Conservation (phyloP, 768 basidiomycete genomes). For the Mycena venus region DNA sequence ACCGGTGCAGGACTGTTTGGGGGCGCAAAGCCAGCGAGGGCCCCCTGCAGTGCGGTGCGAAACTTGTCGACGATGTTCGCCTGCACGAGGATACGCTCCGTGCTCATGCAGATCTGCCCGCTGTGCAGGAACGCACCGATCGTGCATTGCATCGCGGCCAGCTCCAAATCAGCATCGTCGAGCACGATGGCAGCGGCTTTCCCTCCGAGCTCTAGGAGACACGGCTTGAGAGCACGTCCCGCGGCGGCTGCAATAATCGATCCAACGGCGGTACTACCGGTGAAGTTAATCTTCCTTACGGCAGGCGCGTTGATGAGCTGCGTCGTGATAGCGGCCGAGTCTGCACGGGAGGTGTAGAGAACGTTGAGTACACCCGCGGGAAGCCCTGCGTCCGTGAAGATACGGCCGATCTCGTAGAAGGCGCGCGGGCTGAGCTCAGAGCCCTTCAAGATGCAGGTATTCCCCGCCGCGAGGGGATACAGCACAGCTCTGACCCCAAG, state of each 20-base stretch:
- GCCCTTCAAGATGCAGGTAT: constrained; percentile 71
- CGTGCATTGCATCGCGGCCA: constrained; percentile 65
- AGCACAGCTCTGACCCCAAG: constrained; percentile 19
- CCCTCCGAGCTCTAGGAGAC: constrained; percentile 71
- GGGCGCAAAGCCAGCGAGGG: constrained; percentile 49
- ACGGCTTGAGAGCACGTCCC: constrained; percentile 73
- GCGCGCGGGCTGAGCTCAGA: constrained; percentile 68
- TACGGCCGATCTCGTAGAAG: constrained; percentile 51
- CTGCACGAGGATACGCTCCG: constrained; percentile 78
- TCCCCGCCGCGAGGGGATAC: constrained; percentile 52
- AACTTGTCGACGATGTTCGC: constrained; percentile 74
- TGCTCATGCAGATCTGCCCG: constrained; percentile 78
- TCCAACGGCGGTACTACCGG: constrained; percentile 72
- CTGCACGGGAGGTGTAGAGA: constrained; percentile 65
- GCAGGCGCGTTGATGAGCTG: constrained; percentile 56
- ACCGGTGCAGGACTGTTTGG: constrained; percentile 5
- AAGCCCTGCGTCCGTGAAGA: constrained; percentile 64
- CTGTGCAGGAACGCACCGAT: constrained; percentile 71
- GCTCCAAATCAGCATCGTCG: constrained; percentile 62
- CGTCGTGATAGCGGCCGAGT: constrained; percentile 66
- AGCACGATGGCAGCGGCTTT: constrained; percentile 62
- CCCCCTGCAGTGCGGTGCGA: constrained; percentile 58
- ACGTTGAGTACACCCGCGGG: constrained; percentile 74
- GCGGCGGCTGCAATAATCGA: constrained; percentile 70
- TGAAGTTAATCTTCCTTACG: constrained; percentile 73